Conservation (phyloP, 768 basidiomycete genomes). For the Podaxis sp. region DNA sequence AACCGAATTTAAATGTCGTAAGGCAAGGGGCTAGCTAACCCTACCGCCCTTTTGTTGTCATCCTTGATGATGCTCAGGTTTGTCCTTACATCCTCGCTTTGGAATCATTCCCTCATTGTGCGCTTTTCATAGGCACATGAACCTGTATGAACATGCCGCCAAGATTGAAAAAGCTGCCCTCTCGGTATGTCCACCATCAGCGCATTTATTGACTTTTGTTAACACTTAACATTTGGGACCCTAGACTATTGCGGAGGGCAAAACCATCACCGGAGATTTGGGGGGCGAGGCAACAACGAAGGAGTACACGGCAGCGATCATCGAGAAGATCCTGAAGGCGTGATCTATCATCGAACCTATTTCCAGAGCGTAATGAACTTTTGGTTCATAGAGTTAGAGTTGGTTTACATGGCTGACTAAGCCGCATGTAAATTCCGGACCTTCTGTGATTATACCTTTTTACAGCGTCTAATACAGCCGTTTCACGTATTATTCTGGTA, state of each 20-base stretch:
- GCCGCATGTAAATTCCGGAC: not conserved
- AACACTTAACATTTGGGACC: conserved; percentile 16
- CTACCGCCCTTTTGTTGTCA: conserved; percentile 95
- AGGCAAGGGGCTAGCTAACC: conserved; percentile 95
- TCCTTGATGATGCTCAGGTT: conserved; percentile 98
- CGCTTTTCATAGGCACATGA: conserved; percentile 77
- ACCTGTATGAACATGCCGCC: conserved; percentile 75
- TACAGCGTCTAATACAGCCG: conserved; percentile 1
- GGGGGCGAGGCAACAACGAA: conserved; percentile 89
- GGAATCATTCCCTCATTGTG: conserved; percentile 14
- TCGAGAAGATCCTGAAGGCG: conserved; percentile 54
- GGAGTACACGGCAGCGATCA: conserved; percentile 89
- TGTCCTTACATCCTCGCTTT: conserved; percentile 25
- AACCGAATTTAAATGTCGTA: conserved; percentile 15
- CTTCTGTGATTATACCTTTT: conserved; percentile 8
- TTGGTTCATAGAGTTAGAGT: conserved; percentile 20
- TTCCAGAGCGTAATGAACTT: conserved; percentile 17
- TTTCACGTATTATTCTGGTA: conserved; percentile 8
- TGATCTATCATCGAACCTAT: conserved; percentile 11
- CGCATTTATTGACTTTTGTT: not conserved
- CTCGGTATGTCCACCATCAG: conserved; percentile 49
- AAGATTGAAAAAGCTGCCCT: conserved; percentile 93
- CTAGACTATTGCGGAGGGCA: conserved; percentile 97
- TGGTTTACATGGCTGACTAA: conserved; percentile 6
- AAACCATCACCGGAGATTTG: conserved; percentile 91